Evolutionary conservation across 2,329 filamentous ascomycete genomes (phyloP), one percentile per base, ranked within the genome.

Genomic region (Colletotrichum melonis): DNA sequence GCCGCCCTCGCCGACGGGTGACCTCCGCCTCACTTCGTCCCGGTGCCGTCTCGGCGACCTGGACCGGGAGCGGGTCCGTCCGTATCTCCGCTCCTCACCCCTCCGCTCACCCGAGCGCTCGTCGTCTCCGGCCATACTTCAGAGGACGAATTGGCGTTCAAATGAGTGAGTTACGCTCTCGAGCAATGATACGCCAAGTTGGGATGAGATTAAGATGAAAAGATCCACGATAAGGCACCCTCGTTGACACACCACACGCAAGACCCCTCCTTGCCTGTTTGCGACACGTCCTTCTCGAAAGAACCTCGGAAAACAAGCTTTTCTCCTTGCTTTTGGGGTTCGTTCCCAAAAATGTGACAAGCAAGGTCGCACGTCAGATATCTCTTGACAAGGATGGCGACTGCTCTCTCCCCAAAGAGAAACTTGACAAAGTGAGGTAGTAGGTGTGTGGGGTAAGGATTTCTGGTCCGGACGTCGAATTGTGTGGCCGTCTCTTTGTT

Each of bases 1-100:
- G 28, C 35, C 54, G 26, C 12, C 24, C 24, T 58, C 70, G 3
- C 35, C 70, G 12, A 70, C 26, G 46, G 70, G 67, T 4, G 70
- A 73, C 46, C 70, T 68, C n/a, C 67, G 67, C 22, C 70, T 70
- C n/a, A 35, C 26, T 16, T 73, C 70, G 11, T 65, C 67, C 46
- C 67, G 60, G 4, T 58, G 32, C 12, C 70, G 70, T 9, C 67
- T 57, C 66, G 70, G 70, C 32, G 67, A 65, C 42, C 60, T 67
- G 9, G 54, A 59, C 35, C 24, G 64, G 14, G 64, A 60, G 19
- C 35, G 42, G 24, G 38, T 52, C 35, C 56, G 54, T 35, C 49
- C 26, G 19, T 24, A 26, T 19, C 38, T 42, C 64, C 64, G 35
- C 12, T 49, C 35, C 19, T 59, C 26, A 54, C 38, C 12, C 35